A percentile compares a stretch with the other conserved stretches of the same genome.
Evolutionary conservation across 2,329 filamentous ascomycete species (phyloP).

Genomic region (Pleomassaria siparia): DNA sequence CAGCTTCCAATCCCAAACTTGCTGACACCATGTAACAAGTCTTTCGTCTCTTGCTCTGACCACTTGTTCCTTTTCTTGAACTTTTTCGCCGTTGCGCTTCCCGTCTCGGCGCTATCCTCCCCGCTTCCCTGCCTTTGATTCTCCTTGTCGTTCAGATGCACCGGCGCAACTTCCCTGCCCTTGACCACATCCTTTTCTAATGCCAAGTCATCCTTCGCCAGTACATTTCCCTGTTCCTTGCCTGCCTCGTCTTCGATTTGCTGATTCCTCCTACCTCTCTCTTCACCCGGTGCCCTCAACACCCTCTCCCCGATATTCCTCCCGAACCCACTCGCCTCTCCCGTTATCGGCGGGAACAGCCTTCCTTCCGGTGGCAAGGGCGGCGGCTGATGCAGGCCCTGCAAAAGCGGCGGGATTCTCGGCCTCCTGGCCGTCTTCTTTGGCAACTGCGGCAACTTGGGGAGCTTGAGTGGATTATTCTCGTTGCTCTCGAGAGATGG

Average conservation of each 20-base stretch:
- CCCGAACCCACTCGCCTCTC: conserved; percentile 41
- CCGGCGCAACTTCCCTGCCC: background rate
- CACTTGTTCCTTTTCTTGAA: conserved; percentile 60
- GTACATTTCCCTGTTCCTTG: background rate
- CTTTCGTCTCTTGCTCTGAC: conserved; percentile 63
- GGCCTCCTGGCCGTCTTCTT: conserved; percentile 37
- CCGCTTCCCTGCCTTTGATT: background rate
- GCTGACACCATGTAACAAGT: conserved; percentile 60
- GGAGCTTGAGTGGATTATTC: conserved; percentile 35
- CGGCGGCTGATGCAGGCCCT: conserved; percentile 64
- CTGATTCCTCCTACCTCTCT: conserved; percentile 6
- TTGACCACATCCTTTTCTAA: background rate
- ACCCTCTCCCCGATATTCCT: conserved; percentile 21
- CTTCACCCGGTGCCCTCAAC: conserved; percentile 14
- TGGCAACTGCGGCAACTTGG: conserved; percentile 41
- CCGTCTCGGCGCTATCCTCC: background rate
- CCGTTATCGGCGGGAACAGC: conserved; percentile 62
- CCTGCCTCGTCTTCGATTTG: conserved; percentile 6
- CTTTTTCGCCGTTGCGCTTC: conserved; percentile 32
- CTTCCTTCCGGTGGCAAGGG: conserved; percentile 55
- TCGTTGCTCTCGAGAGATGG: conserved; percentile 17
- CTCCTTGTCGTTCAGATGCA: conserved; percentile 2
- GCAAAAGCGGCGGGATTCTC: conserved; percentile 53
- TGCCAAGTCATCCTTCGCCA: background rate
- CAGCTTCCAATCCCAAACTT: conserved; percentile 65